These are phyloP conservation scores for Yamadazyma spencermartinsiae DNA, from an alignment of 1,139 yeast genomes.

Conservation along the genomic window DNA sequence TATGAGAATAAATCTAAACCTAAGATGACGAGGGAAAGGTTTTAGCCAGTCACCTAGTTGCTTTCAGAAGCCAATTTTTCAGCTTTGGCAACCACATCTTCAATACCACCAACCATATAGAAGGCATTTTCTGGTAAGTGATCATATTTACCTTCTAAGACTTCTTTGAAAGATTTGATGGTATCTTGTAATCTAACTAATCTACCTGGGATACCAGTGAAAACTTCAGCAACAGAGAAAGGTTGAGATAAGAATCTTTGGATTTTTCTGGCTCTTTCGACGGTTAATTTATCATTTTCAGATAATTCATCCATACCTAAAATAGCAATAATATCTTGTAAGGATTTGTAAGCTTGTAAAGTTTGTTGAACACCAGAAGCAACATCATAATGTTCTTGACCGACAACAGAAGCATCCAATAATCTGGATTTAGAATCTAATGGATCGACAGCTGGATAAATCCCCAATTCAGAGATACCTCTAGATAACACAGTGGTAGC, in stretches of 20 bases:
- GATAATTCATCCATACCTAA: slow-evolving; percentile 99
- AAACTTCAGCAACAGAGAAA: slow-evolving; percentile 98
- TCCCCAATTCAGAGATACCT: slow-evolving; percentile 99
- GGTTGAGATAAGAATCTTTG: slow-evolving; percentile 99
- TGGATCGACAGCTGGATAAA: slow-evolving; percentile 99
- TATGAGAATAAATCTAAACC: slow-evolving; percentile 11
- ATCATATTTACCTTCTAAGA: slow-evolving; percentile 97
- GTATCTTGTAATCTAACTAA: slow-evolving; percentile 97
- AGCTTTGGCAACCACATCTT: slow-evolving; percentile 97
- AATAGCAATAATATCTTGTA: slow-evolving; percentile 99
- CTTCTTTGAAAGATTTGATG: slow-evolving; percentile 91
- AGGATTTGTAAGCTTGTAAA: slow-evolving; percentile 98
- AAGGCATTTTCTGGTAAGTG: slow-evolving; percentile 98
- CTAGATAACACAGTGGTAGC: slow-evolving; percentile 99
- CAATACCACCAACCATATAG: slow-evolving; percentile 99
- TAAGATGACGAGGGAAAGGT: slow-evolving; percentile 2
- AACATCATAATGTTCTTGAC: slow-evolving; percentile 97
- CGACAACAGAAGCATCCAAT: slow-evolving; percentile 95
- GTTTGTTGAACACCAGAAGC: slow-evolving; percentile 97
- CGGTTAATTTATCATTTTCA: slow-evolving; percentile 97
- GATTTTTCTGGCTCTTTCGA: slow-evolving; percentile 99
- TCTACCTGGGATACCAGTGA: slow-evolving; percentile 99
- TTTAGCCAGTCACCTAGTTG: slow-evolving; percentile 40
- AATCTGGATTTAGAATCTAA: slow-evolving; percentile 99
- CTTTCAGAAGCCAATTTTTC: slow-evolving; percentile 97